Evolutionary conservation across 106 monocot genomes (phyloP), one percentile per base, ranked within the genome.

Genomic region (Dioscorea zingiberensis): DNA sequence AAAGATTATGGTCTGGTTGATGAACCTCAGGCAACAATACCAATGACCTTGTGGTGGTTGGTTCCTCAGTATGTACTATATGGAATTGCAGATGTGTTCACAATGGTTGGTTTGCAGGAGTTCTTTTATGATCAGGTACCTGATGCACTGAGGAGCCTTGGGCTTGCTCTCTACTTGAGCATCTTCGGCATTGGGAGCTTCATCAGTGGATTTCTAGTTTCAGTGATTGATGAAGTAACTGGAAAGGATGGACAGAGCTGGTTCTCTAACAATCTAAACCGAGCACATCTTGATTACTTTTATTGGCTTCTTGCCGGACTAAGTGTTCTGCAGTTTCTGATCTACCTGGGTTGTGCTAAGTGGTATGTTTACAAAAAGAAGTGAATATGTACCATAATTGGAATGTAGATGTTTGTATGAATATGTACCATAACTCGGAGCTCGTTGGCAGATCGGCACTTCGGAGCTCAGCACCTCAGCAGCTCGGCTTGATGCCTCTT

Each of bases 1-100:
- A 68, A 54, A 65, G 76, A 86, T 3, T 64, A 23, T 26, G 86
- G 79, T 2, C 59, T 78, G 19, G 59, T 77, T 11, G 86, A 86
- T 65, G 6, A 16, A 14, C 82, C 82, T 0, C 30, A 62, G 1
- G 32, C 19, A 3, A 23, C 73, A 0, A 27, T 86, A 14, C 86
- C 86, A 7, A 82, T 86, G 86, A 86, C 78, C 56, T 5, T 86
- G 16, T 86, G 86, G 86, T 81, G 78, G 77, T 14, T 86, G 65
- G 65, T 74, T 12, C 86, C 86, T 24, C 81, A 78, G 72, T 81
- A 86, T 38, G 51, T 86, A 3, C 27, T 86, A 0, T 60, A 16
- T 14, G 82, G 86, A 14, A 47, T 70, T 0, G 21, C 78, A 3
- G 70, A 82, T 38, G 82, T 64, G 0, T 79, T 86, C 54, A 67